These are phyloP conservation scores for Ophidiomyces ophidiicola DNA, from an alignment of 2,329 filamentous ascomycete genomes.

Conservation along the genomic window DNA sequence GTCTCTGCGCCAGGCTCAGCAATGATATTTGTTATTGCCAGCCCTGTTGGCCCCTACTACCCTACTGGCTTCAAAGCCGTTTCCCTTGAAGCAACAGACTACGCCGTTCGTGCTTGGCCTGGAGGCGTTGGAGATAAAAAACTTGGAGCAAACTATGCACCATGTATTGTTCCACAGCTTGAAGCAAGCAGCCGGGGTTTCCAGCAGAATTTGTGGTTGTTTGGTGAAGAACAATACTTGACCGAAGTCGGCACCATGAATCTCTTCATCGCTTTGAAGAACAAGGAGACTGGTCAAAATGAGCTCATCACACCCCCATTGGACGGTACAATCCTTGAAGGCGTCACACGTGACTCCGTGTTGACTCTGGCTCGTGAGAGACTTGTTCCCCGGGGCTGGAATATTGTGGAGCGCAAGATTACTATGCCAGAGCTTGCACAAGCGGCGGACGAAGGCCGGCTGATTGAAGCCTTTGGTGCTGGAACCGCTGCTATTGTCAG, in stretches of 20 bases:
- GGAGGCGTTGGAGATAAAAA: slow-evolving; percentile 97
- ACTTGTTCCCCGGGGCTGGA: slow-evolving; percentile 76
- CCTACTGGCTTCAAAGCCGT: slow-evolving; percentile 97
- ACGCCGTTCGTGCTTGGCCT: slow-evolving; percentile 93
- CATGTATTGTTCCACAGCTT: slow-evolving; percentile 91
- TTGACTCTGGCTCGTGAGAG: slow-evolving; percentile 74
- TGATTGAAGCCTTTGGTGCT: slow-evolving; percentile 86
- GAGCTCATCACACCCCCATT: slow-evolving; percentile 91
- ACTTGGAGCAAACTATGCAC: slow-evolving; percentile 97
- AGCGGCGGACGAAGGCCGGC: slow-evolving; percentile 67
- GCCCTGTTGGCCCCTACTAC: slow-evolving; percentile 94
- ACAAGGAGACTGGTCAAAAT: slow-evolving; percentile 78
- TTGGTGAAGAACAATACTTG: slow-evolving; percentile 86
- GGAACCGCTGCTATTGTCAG: slow-evolving; percentile 91
- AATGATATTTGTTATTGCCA: slow-evolving; percentile 87
- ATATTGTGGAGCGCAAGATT: slow-evolving; percentile 75
- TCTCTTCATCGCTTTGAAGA: slow-evolving; percentile 74
- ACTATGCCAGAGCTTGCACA: slow-evolving; percentile 77
- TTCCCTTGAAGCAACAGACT: slow-evolving; percentile 87
- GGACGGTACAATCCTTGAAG: slow-evolving; percentile 91
- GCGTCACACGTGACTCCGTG: slow-evolving; percentile 85
- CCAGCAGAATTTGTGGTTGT: slow-evolving; percentile 98
- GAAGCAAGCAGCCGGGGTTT: slow-evolving; percentile 82
- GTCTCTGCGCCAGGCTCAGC: slow-evolving; percentile 86
- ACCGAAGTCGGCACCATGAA: slow-evolving; percentile 99